Percentiles rank a stretch among this genome's conserved stretches.
These are phyloP conservation scores for Entomophthora muscae DNA, from an alignment of 371 early-diverging fungal genomes.

Conservation along the genomic window DNA sequence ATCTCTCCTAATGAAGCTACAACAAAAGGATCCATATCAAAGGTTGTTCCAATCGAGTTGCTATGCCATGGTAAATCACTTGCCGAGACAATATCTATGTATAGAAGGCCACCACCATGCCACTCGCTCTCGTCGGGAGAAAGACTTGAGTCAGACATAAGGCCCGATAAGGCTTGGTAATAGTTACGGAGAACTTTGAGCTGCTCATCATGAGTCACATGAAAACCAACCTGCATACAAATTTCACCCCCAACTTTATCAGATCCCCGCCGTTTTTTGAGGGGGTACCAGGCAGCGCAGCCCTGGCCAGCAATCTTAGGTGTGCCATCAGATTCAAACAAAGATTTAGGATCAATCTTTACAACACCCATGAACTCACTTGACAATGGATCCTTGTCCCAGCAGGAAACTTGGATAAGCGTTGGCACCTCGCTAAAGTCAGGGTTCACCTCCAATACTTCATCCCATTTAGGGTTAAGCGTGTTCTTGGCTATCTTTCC, in stretches of 20 bases:
- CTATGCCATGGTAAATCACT: constrained; percentile 33
- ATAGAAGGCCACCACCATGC: constrained; percentile 30
- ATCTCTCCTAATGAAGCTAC: constrained; percentile 46
- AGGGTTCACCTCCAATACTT: constrained; percentile 40
- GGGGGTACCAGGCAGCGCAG: not conserved
- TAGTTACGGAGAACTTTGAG: not conserved
- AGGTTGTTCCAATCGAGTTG: constrained; percentile 35
- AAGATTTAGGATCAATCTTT: constrained; percentile 27
- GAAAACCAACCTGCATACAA: constrained; percentile 14
- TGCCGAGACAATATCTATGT: constrained; percentile 41
- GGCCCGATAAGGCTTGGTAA: not conserved
- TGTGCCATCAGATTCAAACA: constrained; percentile 20
- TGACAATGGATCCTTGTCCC: constrained; percentile 40
- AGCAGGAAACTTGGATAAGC: constrained; percentile 26
- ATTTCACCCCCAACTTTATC: constrained; percentile 21
- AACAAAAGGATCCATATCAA: constrained; percentile 75
- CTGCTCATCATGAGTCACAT: not conserved
- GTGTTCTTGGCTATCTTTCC: constrained; percentile 44
- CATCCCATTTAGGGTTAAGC: constrained; percentile 58
- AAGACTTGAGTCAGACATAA: not conserved
- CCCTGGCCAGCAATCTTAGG: not conserved
- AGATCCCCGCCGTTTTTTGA: constrained; percentile 5
- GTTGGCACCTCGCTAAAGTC: constrained; percentile 22
- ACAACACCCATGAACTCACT: constrained; percentile 40
- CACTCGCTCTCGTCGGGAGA: not conserved